Evolutionary conservation across 2,329 filamentous ascomycete genomes (phyloP), one percentile per base, ranked within the genome.

Genomic region (Aspergillus sp.): DNA sequence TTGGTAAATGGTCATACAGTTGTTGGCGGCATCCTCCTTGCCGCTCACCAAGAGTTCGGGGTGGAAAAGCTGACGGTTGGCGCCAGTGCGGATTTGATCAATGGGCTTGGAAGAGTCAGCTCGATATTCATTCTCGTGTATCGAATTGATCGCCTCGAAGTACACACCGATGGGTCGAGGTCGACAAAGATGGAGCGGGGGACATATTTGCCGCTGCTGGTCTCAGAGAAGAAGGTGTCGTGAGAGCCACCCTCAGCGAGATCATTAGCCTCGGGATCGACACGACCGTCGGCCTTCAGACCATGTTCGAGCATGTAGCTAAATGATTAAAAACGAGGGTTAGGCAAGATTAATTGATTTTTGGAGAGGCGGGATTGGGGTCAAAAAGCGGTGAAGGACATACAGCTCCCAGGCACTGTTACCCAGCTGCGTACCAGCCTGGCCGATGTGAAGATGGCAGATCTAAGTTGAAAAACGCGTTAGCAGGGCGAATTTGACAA

Each of bases 321-420:
- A 52, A 29, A 42, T 39, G 12, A 31, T 45, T 45, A 27, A 43
- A 9, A 27, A 40, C 43, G 42, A 42, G 37, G 19, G 19, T 19
- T 19, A 19, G 19, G 19, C 19, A 19, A 19, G 2, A 4, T 19
- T 19, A 4, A 19, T 19, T 19, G 19, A 19, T 19, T 19, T 19
- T 19, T 19, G 19, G 19, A 19, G 19, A 19, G 19, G 19, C 19
- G 36, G 38, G 42, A 40, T 19, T 36, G 34, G 27, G 35, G 28
- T 37, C 47, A 42, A 49, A 60, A 53, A 54, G 59, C 60, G 55
- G 62, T 58, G 62, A 54, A 51, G 46, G 34, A 65, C 79, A 53
- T 78, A 84, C 81, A 84, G 74, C 68, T 85, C 81, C 81, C 81
- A 85, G 56, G 81, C 81, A 60, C 76, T 79, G 70, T 84, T 84